Evolutionary conservation across 495 filamentous ascomycete genomes (phyloP).

Genomic region (Penicillium bialowiezense): DNA sequence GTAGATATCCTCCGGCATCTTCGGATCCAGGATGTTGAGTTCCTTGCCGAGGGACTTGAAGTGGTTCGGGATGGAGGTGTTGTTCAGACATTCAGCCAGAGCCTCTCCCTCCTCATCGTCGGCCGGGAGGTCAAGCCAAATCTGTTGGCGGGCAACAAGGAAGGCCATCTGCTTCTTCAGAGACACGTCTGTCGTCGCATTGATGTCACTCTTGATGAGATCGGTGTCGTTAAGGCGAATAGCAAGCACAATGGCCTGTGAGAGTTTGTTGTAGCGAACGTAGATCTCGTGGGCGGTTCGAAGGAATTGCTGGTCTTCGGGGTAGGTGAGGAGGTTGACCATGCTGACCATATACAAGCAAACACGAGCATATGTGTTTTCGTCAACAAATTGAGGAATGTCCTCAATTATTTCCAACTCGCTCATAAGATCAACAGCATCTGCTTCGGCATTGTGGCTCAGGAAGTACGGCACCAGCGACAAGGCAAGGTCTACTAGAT

Average conservation of each 20-base stretch:
- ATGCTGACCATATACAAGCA: conserved; percentile 99
- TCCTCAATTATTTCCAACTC: conserved; percentile 95
- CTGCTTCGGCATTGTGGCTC: conserved; percentile 95
- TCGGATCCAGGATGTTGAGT: conserved; percentile 93
- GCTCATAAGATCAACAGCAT: conserved; percentile 94
- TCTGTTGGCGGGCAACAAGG: conserved; percentile 86
- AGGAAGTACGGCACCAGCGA: conserved; percentile 91
- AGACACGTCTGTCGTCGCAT: conserved; percentile 73
- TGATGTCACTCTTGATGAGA: conserved; percentile 75
- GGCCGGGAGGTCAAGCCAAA: conserved; percentile 65
- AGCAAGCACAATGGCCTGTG: conserved; percentile 89
- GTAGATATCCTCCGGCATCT: conserved; percentile 98
- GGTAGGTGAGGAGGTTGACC: conserved; percentile 95
- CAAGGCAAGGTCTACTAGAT: conserved; percentile 77
- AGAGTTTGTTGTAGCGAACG: conserved; percentile 82
- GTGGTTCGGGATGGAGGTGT: conserved; percentile 81
- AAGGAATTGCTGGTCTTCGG: conserved; percentile 94
- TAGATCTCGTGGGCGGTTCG: conserved; percentile 89
- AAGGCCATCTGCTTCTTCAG: conserved; percentile 94
- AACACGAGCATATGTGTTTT: conserved; percentile 88
- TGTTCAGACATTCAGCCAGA: conserved; percentile 78
- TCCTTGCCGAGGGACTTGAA: conserved; percentile 94
- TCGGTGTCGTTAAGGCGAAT: conserved; percentile 87
- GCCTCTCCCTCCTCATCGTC: conserved; percentile 68
- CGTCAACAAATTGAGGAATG: conserved; percentile 84